These are phyloP conservation scores for Pseudopithomyces maydicus DNA, from an alignment of 2,329 filamentous ascomycete species.

Conservation along the genomic window DNA sequence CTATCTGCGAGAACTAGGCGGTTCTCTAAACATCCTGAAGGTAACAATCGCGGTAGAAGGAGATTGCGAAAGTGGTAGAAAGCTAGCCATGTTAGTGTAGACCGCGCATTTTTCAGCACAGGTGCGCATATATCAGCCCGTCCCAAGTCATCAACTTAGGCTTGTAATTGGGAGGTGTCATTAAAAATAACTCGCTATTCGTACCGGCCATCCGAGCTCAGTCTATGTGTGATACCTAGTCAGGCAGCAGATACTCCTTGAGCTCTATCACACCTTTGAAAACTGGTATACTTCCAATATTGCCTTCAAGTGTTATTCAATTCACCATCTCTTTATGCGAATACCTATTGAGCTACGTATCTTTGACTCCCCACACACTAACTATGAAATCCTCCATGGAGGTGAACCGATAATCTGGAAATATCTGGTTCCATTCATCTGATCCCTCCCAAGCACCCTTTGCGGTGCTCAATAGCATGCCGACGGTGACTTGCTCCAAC, in stretches of 20 bases:
- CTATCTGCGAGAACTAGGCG: no score
- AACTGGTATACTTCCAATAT: no score
- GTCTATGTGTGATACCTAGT: no score
- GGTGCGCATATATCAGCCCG: background rate
- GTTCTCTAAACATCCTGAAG: background rate
- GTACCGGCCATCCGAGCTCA: no score
- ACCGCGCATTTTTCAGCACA: background rate
- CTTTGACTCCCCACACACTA: slow-evolving; percentile 40
- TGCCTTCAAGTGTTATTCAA: no score
- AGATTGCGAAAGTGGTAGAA: no score
- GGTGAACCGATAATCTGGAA: slow-evolving; percentile 50
- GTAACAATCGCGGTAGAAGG: background rate
- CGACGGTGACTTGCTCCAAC: slow-evolving; percentile 43
- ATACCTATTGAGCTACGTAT: background rate
- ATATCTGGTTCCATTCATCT: slow-evolving; percentile 49
- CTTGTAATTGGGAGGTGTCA: no score
- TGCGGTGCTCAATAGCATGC: slow-evolving; percentile 44
- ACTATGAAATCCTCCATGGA: slow-evolving; percentile 44
- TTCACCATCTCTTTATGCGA: no score
- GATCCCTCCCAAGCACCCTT: slow-evolving; percentile 48
- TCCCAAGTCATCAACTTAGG: no score
- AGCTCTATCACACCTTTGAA: no score
- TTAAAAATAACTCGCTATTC: no score
- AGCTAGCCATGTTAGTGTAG: background rate
- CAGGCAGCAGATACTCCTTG: no score